phyloP scores from a whole-genome alignment of 306 rosid species.

The Vicia villosa region DNA sequence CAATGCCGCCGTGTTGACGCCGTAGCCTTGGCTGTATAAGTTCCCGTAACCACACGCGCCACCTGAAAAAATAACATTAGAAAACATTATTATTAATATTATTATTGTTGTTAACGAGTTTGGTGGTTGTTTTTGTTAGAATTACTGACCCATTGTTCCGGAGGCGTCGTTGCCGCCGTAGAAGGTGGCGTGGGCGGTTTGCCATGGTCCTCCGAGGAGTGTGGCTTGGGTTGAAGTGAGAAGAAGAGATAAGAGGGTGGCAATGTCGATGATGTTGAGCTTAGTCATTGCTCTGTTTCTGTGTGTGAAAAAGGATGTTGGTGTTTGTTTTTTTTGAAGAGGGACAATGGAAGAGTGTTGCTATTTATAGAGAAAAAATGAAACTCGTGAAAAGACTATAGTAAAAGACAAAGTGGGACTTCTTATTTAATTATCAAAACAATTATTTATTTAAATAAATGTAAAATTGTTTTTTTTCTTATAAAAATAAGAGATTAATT shows the following conservation, averaged over 20 bases:
- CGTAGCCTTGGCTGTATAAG: conserved; percentile 83
- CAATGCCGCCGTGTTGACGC: conserved; percentile 80
- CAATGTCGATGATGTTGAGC: conserved; percentile 30
- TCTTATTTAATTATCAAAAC: too few relatives aligned
- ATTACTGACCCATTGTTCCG: conserved; percentile 75
- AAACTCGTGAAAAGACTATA: not conserved
- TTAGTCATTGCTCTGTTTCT: conserved; percentile 17
- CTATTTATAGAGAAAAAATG: conserved; percentile 52
- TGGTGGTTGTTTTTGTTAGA: not conserved
- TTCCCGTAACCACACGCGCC: conserved; percentile 94
- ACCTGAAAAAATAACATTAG: conserved; percentile 39
- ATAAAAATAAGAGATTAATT: too few relatives aligned
- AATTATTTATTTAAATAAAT: too few relatives aligned
- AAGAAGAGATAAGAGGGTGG: conserved; percentile 32
- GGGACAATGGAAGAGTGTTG: conserved; percentile 27
- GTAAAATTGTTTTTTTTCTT: too few relatives aligned
- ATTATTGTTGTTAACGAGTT: too few relatives aligned
- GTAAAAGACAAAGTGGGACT: not conserved
- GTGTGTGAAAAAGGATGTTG: not conserved
- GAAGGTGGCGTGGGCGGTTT: conserved; percentile 86
- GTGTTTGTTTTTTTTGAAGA: conserved; percentile 17
- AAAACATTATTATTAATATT: not conserved
- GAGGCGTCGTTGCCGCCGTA: conserved; percentile 88
- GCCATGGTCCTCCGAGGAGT: conserved; percentile 59
- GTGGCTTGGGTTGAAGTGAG: conserved; percentile 37